These are phyloP conservation scores for Typha latifolia DNA, from an alignment of 176 grass and related monocot genomes.

Conservation along the genomic window DNA sequence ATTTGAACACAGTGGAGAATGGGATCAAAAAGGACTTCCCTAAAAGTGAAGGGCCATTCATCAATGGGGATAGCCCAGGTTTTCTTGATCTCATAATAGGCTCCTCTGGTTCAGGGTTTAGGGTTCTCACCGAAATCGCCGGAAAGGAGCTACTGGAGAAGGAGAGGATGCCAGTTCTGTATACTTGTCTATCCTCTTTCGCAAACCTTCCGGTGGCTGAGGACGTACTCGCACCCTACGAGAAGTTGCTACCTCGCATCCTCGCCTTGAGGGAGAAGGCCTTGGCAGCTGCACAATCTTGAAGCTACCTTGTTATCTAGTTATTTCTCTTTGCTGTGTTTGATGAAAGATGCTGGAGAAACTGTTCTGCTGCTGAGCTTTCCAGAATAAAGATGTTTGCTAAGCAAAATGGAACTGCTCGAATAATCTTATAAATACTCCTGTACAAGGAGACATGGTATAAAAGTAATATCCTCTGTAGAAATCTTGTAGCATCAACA, in stretches of 20 bases:
- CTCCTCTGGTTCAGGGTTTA: slow-evolving; percentile 9
- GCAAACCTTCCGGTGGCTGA: slow-evolving; percentile 7
- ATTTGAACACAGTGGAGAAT: slow-evolving; percentile 16
- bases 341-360: slow-evolving; percentile 12
- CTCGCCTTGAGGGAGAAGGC: slow-evolving; percentile 15
- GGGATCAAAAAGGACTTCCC: slow-evolving; percentile 16
- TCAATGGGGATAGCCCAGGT: slow-evolving; percentile 20
- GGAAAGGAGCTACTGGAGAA: slow-evolving; percentile 20
- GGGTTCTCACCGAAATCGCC: slow-evolving; percentile 10
- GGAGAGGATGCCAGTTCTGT: slow-evolving; percentile 1
- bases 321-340: background rate
- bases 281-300: slow-evolving; percentile 1
- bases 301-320: background rate
- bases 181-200: slow-evolving; percentile 20
- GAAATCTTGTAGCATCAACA: too few species aligned
- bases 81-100: slow-evolving; percentile 29
- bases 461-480: too few species aligned
- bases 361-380: slow-evolving; percentile 12
- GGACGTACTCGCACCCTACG: slow-evolving; percentile 21
- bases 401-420: too few species aligned
- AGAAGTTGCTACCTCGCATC: slow-evolving; percentile 6
- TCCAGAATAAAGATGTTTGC: background rate
- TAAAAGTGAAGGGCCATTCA: slow-evolving; percentile 8
- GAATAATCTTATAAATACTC: too few species aligned
- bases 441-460: too few species aligned